Percentiles rank a stretch among this genome's conserved stretches.
Evolutionary conservation across 257 asterid species (phyloP).

Genomic region (Petrea volubilis): DNA sequence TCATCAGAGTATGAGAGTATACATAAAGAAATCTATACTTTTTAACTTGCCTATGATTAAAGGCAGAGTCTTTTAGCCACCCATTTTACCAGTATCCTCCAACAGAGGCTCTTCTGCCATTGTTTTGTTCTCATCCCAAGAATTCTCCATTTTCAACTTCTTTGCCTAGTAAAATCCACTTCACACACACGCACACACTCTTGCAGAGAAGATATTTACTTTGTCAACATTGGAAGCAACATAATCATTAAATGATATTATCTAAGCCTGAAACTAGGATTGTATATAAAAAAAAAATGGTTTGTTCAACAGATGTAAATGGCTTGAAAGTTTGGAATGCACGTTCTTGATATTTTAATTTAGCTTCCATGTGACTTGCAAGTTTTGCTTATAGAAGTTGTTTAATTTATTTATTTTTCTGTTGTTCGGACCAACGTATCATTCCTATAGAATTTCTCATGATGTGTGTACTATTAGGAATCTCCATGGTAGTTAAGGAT

Average conservation of each 20-base stretch:
- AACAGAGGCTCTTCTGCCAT: slow-evolving; percentile 25
- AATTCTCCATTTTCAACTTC: not conserved
- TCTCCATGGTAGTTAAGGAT: too few relatives aligned
- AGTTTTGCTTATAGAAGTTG: too few relatives aligned
- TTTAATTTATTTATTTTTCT: too few relatives aligned
- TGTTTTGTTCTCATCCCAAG: slow-evolving; percentile 9
- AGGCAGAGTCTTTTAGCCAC: slow-evolving; percentile 49
- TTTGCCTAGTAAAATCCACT: not conserved
- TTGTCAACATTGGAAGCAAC: too few relatives aligned
- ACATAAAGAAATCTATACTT: too few relatives aligned
- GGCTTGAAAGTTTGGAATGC: not conserved
- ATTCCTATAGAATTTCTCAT: too few relatives aligned
- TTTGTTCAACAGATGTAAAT: not conserved
- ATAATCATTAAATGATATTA: too few relatives aligned
- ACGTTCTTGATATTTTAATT: not conserved
- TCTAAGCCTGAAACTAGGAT: not conserved
- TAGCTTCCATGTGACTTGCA: not conserved
- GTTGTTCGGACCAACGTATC: too few relatives aligned
- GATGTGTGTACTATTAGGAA: too few relatives aligned
- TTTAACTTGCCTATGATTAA: slow-evolving; percentile 38
- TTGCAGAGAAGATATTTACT: not conserved
- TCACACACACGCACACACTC: not conserved
- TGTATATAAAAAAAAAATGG: too few relatives aligned
- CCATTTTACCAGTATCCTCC: slow-evolving; percentile 27
- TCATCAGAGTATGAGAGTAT: too few relatives aligned